Percentiles rank a stretch among this genome's conserved stretches.
Conservation (phyloP, 2,329 filamentous ascomycete species). For the Phaeomoniella chlamydospora region DNA sequence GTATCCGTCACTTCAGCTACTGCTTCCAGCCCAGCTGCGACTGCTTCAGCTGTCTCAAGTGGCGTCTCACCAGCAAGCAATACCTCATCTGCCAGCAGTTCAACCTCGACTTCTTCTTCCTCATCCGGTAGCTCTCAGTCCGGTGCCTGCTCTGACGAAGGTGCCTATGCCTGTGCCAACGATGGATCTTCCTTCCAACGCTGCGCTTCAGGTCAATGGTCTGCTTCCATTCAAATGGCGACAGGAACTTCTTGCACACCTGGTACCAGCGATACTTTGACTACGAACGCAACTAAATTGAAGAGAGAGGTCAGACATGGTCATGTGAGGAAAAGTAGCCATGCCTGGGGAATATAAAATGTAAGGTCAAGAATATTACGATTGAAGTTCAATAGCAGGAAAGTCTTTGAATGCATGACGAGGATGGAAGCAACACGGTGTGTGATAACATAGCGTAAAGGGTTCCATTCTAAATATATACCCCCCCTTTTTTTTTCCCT, state of each 20-base stretch:
- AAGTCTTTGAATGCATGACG: no score
- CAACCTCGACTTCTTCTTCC: constrained; percentile 12
- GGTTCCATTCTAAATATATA: no score
- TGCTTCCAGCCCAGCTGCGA: constrained; percentile 4
- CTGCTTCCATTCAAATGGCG: constrained; percentile 32
- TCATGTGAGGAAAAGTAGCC: constrained; percentile 2
- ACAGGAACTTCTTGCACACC: constrained; percentile 37
- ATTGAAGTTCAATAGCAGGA: no score
- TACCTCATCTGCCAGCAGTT: constrained; percentile 3
- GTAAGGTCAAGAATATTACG: no score
- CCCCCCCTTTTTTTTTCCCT: no score
- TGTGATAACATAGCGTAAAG: no score
- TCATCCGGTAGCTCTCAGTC: constrained; percentile 15
- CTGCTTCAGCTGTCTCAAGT: constrained; percentile 1
- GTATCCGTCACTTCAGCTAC: constrained; percentile 3
- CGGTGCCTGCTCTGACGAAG: constrained; percentile 37
- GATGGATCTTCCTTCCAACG: constrained; percentile 43
- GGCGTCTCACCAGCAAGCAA: constrained; percentile 4
- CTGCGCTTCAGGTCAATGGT: constrained; percentile 39
- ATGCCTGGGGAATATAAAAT: constrained; percentile 1
- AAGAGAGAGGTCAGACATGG: neutral
- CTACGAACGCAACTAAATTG: constrained; percentile 9
- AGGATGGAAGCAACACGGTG: no score
- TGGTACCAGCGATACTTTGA: constrained; percentile 17
- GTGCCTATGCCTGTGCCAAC: constrained; percentile 43